Evolutionary conservation across 164 flowering plant genomes (phyloP), one percentile per base, ranked within the genome.

Genomic region (Magnolia sinica): DNA sequence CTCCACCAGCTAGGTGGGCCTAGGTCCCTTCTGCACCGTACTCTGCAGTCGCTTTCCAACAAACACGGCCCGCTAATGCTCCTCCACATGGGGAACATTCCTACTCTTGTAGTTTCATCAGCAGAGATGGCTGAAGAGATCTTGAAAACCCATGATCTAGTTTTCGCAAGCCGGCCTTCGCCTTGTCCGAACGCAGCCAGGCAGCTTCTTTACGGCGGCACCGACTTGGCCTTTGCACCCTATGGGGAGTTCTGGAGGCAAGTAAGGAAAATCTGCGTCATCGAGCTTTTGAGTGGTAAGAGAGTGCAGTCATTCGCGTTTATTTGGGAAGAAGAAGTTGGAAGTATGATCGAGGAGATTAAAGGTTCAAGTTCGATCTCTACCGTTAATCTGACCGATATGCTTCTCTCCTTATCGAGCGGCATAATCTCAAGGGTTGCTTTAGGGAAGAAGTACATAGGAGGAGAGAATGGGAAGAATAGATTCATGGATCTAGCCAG

Each of bases 201-300:
- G 14, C 70, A 68, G 70, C 70, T 68, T 23, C 16, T 68, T 7
- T 68, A 68, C 11, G 70, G 45, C 14, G 3, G 70, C n/a, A 24
- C 3, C 19, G 49, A 68, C 49, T 0, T 68, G 50, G 70, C 70
- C 50, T 68, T 68, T 23, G 16, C 70, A 24, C 70, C 70, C 8
- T 68, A 68, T 27, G 70, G 70, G 4, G 70, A 68, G 37, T 68
- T 29, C 70, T 68, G 70, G 70, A 11, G 70, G 49, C 19, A 29
- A 27, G 49, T 16, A 8, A 68, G 49, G 70, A 68, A 68, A 37
- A 29, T 68, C 14, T 27, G 70, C 19, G 23, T 68, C 1, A 16
- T 27, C 4, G 70, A 68, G 70, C 70, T 68, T 29, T 18, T 68
- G 9, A 68, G 70, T 23, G 1, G 19, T 68, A 19, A 13, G 50